Percentiles rank a stretch among this genome's conserved stretches.
Evolutionary conservation across 192 early-diverging fungal species (phyloP).

Genomic region (Backusella circina): DNA sequence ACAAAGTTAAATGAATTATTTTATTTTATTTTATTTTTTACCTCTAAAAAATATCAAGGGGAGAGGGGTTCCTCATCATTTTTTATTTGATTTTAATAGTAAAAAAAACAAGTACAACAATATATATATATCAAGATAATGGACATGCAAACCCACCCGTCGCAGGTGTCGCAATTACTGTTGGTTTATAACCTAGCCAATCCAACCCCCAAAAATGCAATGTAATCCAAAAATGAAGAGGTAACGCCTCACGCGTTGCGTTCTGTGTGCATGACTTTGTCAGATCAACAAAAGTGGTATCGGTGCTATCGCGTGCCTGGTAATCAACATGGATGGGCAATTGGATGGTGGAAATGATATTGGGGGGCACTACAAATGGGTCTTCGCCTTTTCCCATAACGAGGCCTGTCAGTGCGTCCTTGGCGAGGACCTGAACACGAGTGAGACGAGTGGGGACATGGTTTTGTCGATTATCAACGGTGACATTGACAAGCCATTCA

Average conservation of each 20-base stretch:
- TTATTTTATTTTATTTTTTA: background rate
- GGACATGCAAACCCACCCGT: conserved; percentile 27
- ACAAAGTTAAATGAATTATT: background rate
- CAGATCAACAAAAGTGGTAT: conserved; percentile 22
- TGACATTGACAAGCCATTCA: conserved; percentile 24
- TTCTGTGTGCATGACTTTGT: conserved; percentile 18
- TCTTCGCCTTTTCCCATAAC: conserved; percentile 15
- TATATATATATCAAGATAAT: background rate
- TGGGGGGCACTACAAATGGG: background rate
- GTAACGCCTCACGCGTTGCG: background rate
- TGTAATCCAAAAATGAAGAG: conserved; percentile 22
- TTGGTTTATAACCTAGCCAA: conserved; percentile 19
- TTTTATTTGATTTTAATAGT: background rate
- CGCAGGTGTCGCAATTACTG: conserved; percentile 18
- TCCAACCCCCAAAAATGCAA: conserved; percentile 9
- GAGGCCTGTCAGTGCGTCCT: conserved; percentile 18
- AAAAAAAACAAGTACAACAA: background rate
- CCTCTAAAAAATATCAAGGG: no score
- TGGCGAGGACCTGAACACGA: background rate
- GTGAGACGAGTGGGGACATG: conserved; percentile 17
- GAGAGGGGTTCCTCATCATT: no score
- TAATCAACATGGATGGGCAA: conserved; percentile 18
- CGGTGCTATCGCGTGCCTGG: conserved; percentile 2
- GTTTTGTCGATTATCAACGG: conserved; percentile 23
- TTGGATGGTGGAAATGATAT: conserved; percentile 6